phyloP scores from a whole-genome alignment of 2,329 filamentous ascomycete genomes.

The Huntiella moniliformis region DNA sequence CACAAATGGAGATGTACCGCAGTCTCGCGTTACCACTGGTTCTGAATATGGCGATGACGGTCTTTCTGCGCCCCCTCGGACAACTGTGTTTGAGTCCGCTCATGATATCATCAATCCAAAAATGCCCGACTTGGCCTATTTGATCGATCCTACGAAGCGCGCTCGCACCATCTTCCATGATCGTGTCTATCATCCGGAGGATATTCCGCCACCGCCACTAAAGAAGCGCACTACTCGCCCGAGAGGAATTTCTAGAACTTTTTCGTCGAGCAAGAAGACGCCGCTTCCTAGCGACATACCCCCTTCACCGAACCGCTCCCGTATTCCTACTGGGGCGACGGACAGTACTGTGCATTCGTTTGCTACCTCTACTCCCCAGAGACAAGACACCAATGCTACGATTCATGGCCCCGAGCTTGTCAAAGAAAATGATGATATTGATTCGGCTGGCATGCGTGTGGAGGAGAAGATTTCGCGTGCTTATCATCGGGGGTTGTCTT shows the following conservation, averaged over 20 bases:
- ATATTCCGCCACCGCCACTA: constrained; percentile 68
- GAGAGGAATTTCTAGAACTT: constrained; percentile 8
- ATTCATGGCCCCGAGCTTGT: constrained; percentile 24
- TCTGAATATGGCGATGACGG: constrained; percentile 26
- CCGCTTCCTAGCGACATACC: background rate
- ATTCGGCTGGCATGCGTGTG: constrained; percentile 59
- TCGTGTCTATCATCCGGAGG: constrained; percentile 78
- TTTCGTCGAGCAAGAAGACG: background rate
- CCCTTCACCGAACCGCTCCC: constrained; percentile 11
- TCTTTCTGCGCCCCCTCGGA: constrained; percentile 60
- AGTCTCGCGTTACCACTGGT: constrained; percentile 29
- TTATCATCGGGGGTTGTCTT: constrained; percentile 79
- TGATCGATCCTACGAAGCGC: constrained; percentile 65
- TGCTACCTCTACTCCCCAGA: background rate
- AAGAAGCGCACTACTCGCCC: constrained; percentile 26
- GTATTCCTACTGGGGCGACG: background rate
- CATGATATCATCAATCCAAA: constrained; percentile 84
- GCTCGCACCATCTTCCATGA: constrained; percentile 92
- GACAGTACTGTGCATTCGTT: constrained; percentile 2
- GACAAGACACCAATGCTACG: background rate
- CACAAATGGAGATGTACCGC: background rate
- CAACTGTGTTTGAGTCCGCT: constrained; percentile 87
- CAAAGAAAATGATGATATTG: constrained; percentile 19
- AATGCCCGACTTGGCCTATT: constrained; percentile 59
- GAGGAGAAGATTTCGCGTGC: constrained; percentile 96